Evolutionary conservation across 2,329 filamentous ascomycete genomes (phyloP), one percentile per base, ranked within the genome.

Genomic region (Penicillium sp.): DNA sequence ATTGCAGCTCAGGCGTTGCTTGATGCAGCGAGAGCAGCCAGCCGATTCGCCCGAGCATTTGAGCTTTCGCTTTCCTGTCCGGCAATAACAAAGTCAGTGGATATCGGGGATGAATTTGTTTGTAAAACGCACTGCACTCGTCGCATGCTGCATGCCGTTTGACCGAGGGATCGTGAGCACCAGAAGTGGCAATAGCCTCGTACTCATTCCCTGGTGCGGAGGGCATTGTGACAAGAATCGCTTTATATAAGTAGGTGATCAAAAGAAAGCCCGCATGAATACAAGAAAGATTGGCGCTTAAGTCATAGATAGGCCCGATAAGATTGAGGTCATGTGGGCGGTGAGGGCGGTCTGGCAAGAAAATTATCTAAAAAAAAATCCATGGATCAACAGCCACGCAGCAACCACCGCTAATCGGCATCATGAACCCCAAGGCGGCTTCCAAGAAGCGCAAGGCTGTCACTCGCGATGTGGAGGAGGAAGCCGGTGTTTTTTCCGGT

Each of bases 391-490:
- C 50, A 47, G 55, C 46, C 45, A 40, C 48, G 51, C 43, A 51
- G 13, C 52, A 54, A 58, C 52, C 50, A 13, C 39, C 54, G 42
- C 39, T 57, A 40, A 49, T 57, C 48, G 47, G 47, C 56, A 59
- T 63, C 54, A 76, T 76, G 73, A 65, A 68, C 57, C 58, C 64
- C 51, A 62, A 64, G 60, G 73, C 76, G 54, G 65, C 71, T 43
- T 78, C 75, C 31, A 80, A 83, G 71, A 90, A 90, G 78, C 84
- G 87, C 61, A 90, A 89, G 74, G 83, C 83, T 57, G 79, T 84
- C 18, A 81, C 79, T 22, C 78, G 78, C 31, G 83, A 85, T 62
- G 74, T 79, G 16, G 75, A 79, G 44, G 76, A 77, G 54, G 71
- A 75, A 47, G 74, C 77, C 13, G 77, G 82, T 57, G 72, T 78